Evolutionary conservation across 768 basidiomycete species (phyloP), one percentile per base, ranked within the genome.

Genomic region (Lactarius deliciosus): DNA sequence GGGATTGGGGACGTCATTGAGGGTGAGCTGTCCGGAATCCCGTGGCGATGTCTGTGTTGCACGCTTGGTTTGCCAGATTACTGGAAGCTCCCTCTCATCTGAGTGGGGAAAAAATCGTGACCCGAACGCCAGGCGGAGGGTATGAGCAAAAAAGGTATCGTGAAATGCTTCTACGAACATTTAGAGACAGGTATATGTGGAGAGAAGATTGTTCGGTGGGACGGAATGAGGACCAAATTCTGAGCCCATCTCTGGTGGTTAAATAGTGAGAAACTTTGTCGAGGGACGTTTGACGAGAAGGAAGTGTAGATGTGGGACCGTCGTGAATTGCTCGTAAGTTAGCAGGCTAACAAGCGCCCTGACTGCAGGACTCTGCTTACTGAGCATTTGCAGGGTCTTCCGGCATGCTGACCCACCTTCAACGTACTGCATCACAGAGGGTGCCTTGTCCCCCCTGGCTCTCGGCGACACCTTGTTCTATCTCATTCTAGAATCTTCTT

Each of bases 121-220:
- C 2, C 65, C 70, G 22, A 76, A 76, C 11, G 69, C 36, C 16
- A 69, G 70, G 61, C 76, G 74, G 63, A 77, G 64, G 43, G 72
- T 59, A 63, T 77, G 72, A n/a, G 76, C 76, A 61, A 75, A 64
- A 20, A 74, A 66, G 3, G 76, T 73, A 64, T 77, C 75, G 57
- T 71, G 73, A 41, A 77, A 66, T 2, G 74, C 64, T 32, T 68
- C 5, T 22, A 5, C n/a, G 22, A 10, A 22, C 47, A 69, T 69
- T 22, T 43, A 22, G 36, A 36, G 25, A 40, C 0, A n/a, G 38
- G 8, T 11, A 15, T 40, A 15, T 40, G 38, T 40, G 38, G 32
- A 34, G 25, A n/a, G n/a, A 38, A 15, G n/a, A 9, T 34, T 36
- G 55, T 22, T 60, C 56, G 47, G n/a, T 18, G 38, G 22, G 47